Base-by-base conservation (phyloP, 192 early-diverging fungal genomes). In the Backusella luteola region DNA sequence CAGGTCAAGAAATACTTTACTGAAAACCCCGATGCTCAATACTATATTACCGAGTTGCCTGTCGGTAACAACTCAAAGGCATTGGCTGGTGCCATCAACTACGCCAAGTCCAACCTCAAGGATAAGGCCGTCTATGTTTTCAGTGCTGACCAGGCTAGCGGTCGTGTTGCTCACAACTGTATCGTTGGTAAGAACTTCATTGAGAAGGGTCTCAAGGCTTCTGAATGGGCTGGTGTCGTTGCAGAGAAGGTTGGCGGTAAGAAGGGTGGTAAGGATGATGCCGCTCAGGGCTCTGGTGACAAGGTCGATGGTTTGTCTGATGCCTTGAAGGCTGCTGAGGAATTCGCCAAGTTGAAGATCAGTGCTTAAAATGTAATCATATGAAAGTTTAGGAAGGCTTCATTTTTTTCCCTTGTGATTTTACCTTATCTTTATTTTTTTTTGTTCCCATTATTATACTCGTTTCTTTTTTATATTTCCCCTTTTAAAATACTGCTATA, bases 221-320 rank as follows among this genome's bases (percentile, higher is more conserved):
- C 85, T 59, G 96, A 94, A 26, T 99, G 98, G 98, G 94, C 96
- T 19, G 86, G 88, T 23, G 92, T 90, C 35, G 95, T 98, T n/a
- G 80, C 89, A 32, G 85, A 91, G 69, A 87, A 90, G 34, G 86
- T 99, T 66, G 95, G 94, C 34, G 98, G 98, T 73, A 96, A 95
- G 84, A 92, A 91, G 73, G 98, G 98, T 41, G 98, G 98, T 67
- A 98, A 97, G 77, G 95, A 96, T 59, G 96, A 96, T 68, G 79
- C 94, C 74, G 98, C 98, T 36, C 96, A 96, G 75, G 98, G 98
- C 19, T 91, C 91, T 69, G 98, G 96, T 38, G 84, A 88, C 49
- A 86, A 92, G 34, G 72, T 89, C 17, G 84, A 80, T 69, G 84
- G 85, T 72, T 82, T 94, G 29, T 89, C 91, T 66, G 92, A 94